These are phyloP conservation scores for Fusarium sp. DNA, from an alignment of 2,329 filamentous ascomycete genomes.

Conservation along the genomic window DNA sequence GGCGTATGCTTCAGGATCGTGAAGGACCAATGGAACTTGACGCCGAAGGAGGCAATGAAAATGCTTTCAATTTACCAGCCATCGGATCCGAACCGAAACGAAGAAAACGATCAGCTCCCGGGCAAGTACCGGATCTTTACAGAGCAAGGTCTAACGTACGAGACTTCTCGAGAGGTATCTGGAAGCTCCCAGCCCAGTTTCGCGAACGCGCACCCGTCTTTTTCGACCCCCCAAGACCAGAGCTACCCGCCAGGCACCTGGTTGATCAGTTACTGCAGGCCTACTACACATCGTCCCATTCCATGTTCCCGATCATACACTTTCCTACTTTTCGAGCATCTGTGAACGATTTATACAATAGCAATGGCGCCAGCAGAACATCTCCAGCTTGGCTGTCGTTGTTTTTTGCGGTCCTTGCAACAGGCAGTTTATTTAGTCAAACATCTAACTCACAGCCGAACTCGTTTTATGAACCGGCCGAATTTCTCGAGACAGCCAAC, in stretches of 20 bases:
- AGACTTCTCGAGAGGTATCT: conserved; percentile 79
- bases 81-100: conserved; percentile 74
- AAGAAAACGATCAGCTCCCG: conserved; percentile 68
- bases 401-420: conserved; percentile 85
- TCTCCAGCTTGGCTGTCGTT: conserved; percentile 79
- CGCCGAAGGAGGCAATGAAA: conserved; percentile 59
- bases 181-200: conserved; percentile 79
- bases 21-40: conserved; percentile 64
- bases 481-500: conserved; percentile 77
- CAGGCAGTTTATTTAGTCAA: conserved; percentile 79
- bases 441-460: conserved; percentile 65
- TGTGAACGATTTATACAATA: conserved; percentile 81
- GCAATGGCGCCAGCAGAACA: conserved; percentile 63
- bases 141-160: conserved; percentile 78
- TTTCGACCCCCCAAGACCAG: conserved; percentile 67
- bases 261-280: conserved; percentile 78
- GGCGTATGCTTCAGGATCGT: conserved; percentile 68
- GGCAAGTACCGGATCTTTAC: conserved; percentile 77
- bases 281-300: conserved; percentile 82
- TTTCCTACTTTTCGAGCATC: conserved; percentile 84
- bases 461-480: conserved; percentile 64
- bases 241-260: conserved; percentile 75
- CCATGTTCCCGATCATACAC: conserved; percentile 85
- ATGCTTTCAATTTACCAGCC: conserved; percentile 68
- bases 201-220: conserved; percentile 62